These are phyloP conservation scores for Exophiala oligosperma DNA, from an alignment of 2,329 filamentous ascomycete species.

Conservation along the genomic window DNA sequence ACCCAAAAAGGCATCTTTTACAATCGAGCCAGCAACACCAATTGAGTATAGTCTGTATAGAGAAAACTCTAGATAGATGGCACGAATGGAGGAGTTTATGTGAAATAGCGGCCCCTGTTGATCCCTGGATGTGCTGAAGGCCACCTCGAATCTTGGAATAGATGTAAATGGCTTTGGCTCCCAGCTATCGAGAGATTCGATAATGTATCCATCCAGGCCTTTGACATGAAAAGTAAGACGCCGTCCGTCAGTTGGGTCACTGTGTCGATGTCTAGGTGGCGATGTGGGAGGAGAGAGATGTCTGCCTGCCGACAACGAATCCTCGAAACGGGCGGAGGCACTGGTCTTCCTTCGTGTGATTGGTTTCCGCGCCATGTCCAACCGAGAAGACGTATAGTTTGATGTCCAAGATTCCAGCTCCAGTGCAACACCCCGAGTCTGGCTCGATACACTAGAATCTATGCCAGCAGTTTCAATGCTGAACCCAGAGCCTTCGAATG, in stretches of 20 bases:
- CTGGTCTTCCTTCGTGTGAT: constrained; percentile 69
- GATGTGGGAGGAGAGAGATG: constrained; percentile 52
- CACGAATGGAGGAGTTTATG: constrained; percentile 76
- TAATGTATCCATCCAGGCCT: constrained; percentile 84
- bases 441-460: constrained; percentile 77
- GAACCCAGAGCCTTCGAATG: constrained; percentile 84
- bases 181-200: constrained; percentile 81
- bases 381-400: constrained; percentile 82
- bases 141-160: constrained; percentile 82
- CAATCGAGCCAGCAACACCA: constrained; percentile 74
- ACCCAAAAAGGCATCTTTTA: constrained; percentile 65
- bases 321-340: constrained; percentile 66
- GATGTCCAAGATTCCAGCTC: constrained; percentile 85
- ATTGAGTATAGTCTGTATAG: constrained; percentile 90
- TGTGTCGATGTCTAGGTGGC: constrained; percentile 43
- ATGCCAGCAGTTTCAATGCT: constrained; percentile 88
- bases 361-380: constrained; percentile 62
- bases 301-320: constrained; percentile 56
- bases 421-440: constrained; percentile 78
- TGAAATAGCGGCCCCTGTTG: constrained; percentile 85
- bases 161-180: constrained; percentile 84
- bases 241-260: constrained; percentile 67
- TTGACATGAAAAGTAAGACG: constrained; percentile 77
- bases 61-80: constrained; percentile 82
- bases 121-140: constrained; percentile 82